A percentile compares a stretch with the other conserved stretches of the same genome.
phyloP scores from a whole-genome alignment of 495 filamentous ascomycete genomes.

The Elaphomyces granulatus region DNA sequence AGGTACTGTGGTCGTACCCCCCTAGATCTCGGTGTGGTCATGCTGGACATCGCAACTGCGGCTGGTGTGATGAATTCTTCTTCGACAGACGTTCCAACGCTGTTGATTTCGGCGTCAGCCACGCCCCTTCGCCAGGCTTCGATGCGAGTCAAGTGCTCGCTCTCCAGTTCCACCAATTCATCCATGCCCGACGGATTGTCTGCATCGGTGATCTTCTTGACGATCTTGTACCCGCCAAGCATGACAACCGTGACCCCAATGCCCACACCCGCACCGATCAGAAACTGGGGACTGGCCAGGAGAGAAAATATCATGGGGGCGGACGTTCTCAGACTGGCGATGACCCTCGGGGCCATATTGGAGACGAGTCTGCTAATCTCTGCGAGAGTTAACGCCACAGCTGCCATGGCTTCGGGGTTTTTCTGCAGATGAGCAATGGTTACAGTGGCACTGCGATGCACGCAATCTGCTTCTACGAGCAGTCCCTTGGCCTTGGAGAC shows the following conservation, averaged over 20 bases:
- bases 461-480: constrained; percentile 71
- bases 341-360: constrained; percentile 73
- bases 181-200: constrained; percentile 29
- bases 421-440: constrained; percentile 81
- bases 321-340: constrained; percentile 57
- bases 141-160: constrained; percentile 46
- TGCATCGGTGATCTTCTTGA: constrained; percentile 54
- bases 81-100: constrained; percentile 56
- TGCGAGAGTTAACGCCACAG: constrained; percentile 81
- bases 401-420: constrained; percentile 86
- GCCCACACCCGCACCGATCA: constrained; percentile 80
- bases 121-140: constrained; percentile 83
- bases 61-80: constrained; percentile 74
- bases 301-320: constrained; percentile 77
- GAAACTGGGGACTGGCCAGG: constrained; percentile 79
- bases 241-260: constrained; percentile 85
- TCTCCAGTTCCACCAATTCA: constrained; percentile 42
- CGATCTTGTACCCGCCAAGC: constrained; percentile 91
- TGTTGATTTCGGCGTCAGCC: constrained; percentile 45
- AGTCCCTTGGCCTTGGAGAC: constrained; percentile 55
- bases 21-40: constrained; percentile 22
- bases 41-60: constrained; percentile 48
- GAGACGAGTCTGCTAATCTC: constrained; percentile 70
- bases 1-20: constrained; percentile 29
- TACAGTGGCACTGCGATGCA: constrained; percentile 64